These are phyloP conservation scores for Fusarium siculi DNA, from an alignment of 2,329 filamentous ascomycete species.

Conservation along the genomic window DNA sequence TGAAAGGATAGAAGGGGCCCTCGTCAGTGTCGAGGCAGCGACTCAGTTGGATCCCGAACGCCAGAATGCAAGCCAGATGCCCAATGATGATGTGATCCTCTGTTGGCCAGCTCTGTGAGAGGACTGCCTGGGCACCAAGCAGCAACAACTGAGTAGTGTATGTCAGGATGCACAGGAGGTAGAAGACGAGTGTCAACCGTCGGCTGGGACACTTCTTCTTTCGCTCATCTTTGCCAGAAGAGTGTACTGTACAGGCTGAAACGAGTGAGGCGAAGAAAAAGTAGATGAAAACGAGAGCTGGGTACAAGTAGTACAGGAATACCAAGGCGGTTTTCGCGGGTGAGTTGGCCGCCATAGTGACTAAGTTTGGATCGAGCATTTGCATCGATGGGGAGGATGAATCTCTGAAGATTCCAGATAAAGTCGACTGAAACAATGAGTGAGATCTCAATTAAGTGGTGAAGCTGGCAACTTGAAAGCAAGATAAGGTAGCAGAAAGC, in stretches of 20 bases:
- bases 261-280: constrained; percentile 68
- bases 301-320: constrained; percentile 41
- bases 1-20: constrained; percentile 71
- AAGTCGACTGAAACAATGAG: not conserved
- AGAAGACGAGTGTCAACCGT: constrained; percentile 52
- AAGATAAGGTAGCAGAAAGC: not conserved
- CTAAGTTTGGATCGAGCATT: constrained; percentile 3
- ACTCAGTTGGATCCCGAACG: constrained; percentile 71
- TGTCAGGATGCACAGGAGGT: constrained; percentile 56
- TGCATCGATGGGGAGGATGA: not conserved
- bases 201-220: constrained; percentile 33
- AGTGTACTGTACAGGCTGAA: constrained; percentile 66
- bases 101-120: constrained; percentile 52
- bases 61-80: constrained; percentile 68
- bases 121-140: constrained; percentile 51
- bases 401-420: not conserved
- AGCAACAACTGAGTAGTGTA: constrained; percentile 60
- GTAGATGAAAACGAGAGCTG: constrained; percentile 59
- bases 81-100: constrained; percentile 65
- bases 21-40: constrained; percentile 62
- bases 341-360: constrained; percentile 31
- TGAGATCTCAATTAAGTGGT: not conserved
- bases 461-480: not conserved
- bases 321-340: constrained; percentile 31
- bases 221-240: constrained; percentile 45